These are phyloP conservation scores for Cladosporium sphaerospermum DNA, from an alignment of 2,329 filamentous ascomycete species.

Conservation along the genomic window DNA sequence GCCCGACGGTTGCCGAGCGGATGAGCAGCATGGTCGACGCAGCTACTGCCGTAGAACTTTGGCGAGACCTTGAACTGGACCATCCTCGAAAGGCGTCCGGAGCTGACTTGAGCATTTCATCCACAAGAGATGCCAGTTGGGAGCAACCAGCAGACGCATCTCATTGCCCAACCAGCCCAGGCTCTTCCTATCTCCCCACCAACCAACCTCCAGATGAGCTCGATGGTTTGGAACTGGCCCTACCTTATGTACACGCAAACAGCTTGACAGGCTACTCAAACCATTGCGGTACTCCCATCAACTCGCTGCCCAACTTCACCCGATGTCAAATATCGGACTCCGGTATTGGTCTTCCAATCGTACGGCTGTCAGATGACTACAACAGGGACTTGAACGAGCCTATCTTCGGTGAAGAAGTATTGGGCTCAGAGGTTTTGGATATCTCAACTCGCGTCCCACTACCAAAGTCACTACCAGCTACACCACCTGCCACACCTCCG, in stretches of 20 bases:
- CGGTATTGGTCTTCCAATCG: slow-evolving; percentile 15
- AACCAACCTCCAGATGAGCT: slow-evolving; percentile 16
- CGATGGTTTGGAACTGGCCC: slow-evolving; percentile 14
- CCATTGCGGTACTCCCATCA: slow-evolving; percentile 10
- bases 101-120: too few relatives aligned
- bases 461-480: not conserved
- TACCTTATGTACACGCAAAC: slow-evolving; percentile 25
- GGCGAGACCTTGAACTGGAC: not conserved
- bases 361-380: slow-evolving; percentile 11
- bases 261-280: slow-evolving; percentile 23
- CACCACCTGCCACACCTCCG: not conserved
- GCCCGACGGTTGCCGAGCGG: too few relatives aligned
- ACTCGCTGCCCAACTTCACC: slow-evolving; percentile 11
- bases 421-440: not conserved
- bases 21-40: not conserved
- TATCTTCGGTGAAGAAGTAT: slow-evolving; percentile 15
- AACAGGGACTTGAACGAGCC: slow-evolving; percentile 18
- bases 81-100: too few relatives aligned
- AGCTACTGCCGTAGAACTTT: not conserved
- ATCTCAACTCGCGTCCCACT: not conserved
- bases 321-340: slow-evolving; percentile 14
- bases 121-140: too few relatives aligned
- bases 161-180: too few relatives aligned
- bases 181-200: too few relatives aligned
- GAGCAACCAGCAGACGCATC: too few relatives aligned